A percentile compares a stretch with the other conserved stretches of the same genome.
These are phyloP conservation scores for Alternaria sp. DNA, from an alignment of 2,329 filamentous ascomycete genomes.

Conservation along the genomic window DNA sequence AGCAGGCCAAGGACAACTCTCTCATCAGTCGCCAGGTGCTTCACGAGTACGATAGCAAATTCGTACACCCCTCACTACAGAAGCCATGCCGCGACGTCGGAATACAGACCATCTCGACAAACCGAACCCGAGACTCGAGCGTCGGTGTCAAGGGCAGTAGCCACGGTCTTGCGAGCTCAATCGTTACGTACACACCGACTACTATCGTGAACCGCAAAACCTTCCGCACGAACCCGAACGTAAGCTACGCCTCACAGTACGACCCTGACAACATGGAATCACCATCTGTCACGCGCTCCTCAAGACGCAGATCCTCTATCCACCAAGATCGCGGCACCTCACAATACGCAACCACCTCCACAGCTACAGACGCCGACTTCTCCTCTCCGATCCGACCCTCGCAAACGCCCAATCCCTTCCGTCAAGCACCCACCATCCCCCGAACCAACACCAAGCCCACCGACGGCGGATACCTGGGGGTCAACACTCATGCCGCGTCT, in stretches of 20 bases:
- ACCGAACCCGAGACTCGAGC: conserved; percentile 43
- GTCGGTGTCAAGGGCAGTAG: conserved; percentile 49
- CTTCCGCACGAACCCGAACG: conserved; percentile 83
- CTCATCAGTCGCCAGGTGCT: conserved; percentile 91
- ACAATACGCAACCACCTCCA: conserved; percentile 48
- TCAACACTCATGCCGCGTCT: conserved; percentile 80
- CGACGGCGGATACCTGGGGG: conserved; percentile 79
- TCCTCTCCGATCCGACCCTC: conserved; percentile 56
- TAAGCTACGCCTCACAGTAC: conserved; percentile 75
- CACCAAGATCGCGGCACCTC: conserved; percentile 32
- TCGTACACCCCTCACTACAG: conserved; percentile 87
- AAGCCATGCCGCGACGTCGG: conserved; percentile 78
- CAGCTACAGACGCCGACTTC: conserved; percentile 44
- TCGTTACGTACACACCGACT: conserved; percentile 68
- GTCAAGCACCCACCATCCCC: conserved; percentile 59
- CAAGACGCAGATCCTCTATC: conserved; percentile 34
- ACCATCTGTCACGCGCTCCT: conserved; percentile 22
- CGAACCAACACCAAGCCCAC: conserved; percentile 46
- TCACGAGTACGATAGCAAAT: conserved; percentile 95
- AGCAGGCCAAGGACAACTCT: conserved; percentile 82
- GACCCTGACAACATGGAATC: conserved; percentile 65
- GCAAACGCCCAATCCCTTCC: conserved; percentile 55
- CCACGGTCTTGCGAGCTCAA: conserved; percentile 55
- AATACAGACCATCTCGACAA: conserved; percentile 69
- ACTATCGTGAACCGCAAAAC: conserved; percentile 71